phyloP scores from a whole-genome alignment of 352 stramenopile species.

The Phytophthora citrophthora region DNA sequence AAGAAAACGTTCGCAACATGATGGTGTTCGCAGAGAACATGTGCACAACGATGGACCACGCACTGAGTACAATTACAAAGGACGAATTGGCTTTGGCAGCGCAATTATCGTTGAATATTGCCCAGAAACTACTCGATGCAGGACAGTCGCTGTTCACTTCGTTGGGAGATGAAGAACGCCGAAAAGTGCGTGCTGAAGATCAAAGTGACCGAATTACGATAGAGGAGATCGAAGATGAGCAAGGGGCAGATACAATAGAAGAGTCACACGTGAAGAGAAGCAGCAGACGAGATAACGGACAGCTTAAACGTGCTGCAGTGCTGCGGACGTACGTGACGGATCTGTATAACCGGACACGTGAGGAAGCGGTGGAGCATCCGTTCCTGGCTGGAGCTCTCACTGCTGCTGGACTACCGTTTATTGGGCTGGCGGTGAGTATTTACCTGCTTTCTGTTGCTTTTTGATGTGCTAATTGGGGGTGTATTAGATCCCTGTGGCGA shows the following conservation, averaged over 20 bases:
- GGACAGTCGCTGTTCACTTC: conserved; percentile 76
- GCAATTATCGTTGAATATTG: conserved; percentile 77
- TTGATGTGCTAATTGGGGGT: not conserved
- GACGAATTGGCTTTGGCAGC: conserved; percentile 72
- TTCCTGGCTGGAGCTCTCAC: conserved; percentile 68
- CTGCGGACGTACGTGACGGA: conserved; percentile 58
- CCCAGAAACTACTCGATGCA: conserved; percentile 73
- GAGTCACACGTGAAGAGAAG: conserved; percentile 6
- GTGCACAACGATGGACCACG: conserved; percentile 77
- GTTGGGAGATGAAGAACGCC: conserved; percentile 67
- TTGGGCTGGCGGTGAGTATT: conserved; percentile 70
- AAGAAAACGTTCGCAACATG: conserved; percentile 77
- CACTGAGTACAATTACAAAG: conserved; percentile 74
- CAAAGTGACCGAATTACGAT: conserved; percentile 71
- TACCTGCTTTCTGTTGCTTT: not conserved
- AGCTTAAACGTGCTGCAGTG: conserved; percentile 35
- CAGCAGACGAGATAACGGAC: not conserved
- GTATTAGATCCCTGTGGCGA: conserved; percentile 72
- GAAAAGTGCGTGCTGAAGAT: conserved; percentile 38
- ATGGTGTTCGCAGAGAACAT: conserved; percentile 80
- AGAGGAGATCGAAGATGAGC: conserved; percentile 63
- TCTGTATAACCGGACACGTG: conserved; percentile 46
- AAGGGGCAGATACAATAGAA: conserved; percentile 17
- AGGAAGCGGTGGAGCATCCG: conserved; percentile 58
- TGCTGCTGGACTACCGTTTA: conserved; percentile 70